phyloP scores from a whole-genome alignment of 2,329 filamentous ascomycete genomes.

The Epicoccum nigrum region DNA sequence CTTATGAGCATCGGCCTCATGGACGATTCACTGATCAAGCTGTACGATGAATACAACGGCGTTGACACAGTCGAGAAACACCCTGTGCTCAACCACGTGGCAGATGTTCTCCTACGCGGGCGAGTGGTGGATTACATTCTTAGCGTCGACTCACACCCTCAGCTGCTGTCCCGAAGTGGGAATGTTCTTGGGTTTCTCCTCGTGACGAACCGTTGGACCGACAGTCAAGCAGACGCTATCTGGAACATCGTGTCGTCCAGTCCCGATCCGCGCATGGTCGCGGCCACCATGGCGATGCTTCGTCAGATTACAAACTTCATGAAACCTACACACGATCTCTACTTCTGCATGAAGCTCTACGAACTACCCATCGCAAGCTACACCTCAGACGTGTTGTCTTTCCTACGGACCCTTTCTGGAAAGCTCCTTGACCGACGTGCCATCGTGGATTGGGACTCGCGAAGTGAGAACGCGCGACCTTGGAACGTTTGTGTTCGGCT shows the following conservation, averaged over 20 bases:
- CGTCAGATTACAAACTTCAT: conserved; percentile 55
- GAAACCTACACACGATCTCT: conserved; percentile 57
- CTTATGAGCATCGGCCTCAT: conserved; percentile 78
- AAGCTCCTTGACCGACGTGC: conserved; percentile 24
- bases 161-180: conserved; percentile 78
- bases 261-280: conserved; percentile 82
- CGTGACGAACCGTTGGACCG: conserved; percentile 75
- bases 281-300: conserved; percentile 76
- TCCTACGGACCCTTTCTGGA: conserved; percentile 36
- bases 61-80: conserved; percentile 43
- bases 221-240: conserved; percentile 75
- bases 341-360: conserved; percentile 71
- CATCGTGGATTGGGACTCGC: conserved; percentile 21
- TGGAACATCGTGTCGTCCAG: conserved; percentile 84
- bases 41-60: conserved; percentile 62
- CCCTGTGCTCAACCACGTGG: conserved; percentile 69
- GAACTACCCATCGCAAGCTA: conserved; percentile 40
- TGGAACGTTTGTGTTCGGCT: conserved; percentile 68
- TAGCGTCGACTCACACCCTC: conserved; percentile 88
- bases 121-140: conserved; percentile 85
- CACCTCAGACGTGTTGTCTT: conserved; percentile 39
- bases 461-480: conserved; percentile 47
- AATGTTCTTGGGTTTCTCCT: conserved; percentile 89
- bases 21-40: conserved; percentile 69
- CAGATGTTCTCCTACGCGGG: conserved; percentile 70